A percentile compares a stretch with the other conserved stretches of the same genome.
Evolutionary conservation across 306 rosid species (phyloP).

Genomic region (Abrus precatorius): DNA sequence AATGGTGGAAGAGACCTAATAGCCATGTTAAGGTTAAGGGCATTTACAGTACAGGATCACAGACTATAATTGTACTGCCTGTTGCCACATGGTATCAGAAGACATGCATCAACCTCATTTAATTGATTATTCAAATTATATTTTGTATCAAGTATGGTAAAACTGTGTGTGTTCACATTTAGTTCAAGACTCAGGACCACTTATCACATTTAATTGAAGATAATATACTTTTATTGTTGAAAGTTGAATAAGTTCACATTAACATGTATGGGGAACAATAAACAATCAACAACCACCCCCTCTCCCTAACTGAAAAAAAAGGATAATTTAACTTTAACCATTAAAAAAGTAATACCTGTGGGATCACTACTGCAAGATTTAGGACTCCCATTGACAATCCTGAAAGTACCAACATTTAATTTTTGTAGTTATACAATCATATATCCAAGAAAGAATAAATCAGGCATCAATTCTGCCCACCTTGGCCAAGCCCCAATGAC

Average conservation of each 20-base stretch:
- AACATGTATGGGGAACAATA: not conserved
- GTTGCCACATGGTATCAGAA: constrained; percentile 12
- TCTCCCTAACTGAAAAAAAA: too few species aligned
- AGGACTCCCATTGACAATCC: constrained; percentile 96
- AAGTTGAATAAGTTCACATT: constrained; percentile 36
- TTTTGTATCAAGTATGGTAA: constrained; percentile 8
- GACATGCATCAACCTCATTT: constrained; percentile 35
- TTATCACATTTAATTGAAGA: constrained; percentile 37
- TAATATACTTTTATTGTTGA: constrained; percentile 3
- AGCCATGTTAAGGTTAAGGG: constrained; percentile 25
- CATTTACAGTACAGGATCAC: constrained; percentile 38
- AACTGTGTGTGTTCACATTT: constrained; percentile 10
- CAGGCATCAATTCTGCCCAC: constrained; percentile 52
- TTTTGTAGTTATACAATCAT: constrained; percentile 40
- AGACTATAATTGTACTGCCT: constrained; percentile 29
- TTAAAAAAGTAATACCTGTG: constrained; percentile 71
- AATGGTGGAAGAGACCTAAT: constrained; percentile 27
- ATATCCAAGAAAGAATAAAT: constrained; percentile 36
- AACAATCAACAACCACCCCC: not conserved
- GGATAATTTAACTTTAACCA: not conserved
- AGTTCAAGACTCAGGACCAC: constrained; percentile 32
- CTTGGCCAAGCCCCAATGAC: constrained; percentile 95
- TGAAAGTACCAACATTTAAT: constrained; percentile 57
- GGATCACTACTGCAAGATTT: constrained; percentile 89
- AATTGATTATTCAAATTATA: constrained; percentile 34